These are phyloP conservation scores for Penicillium coprophilum DNA, from an alignment of 495 filamentous ascomycete species.

Conservation along the genomic window DNA sequence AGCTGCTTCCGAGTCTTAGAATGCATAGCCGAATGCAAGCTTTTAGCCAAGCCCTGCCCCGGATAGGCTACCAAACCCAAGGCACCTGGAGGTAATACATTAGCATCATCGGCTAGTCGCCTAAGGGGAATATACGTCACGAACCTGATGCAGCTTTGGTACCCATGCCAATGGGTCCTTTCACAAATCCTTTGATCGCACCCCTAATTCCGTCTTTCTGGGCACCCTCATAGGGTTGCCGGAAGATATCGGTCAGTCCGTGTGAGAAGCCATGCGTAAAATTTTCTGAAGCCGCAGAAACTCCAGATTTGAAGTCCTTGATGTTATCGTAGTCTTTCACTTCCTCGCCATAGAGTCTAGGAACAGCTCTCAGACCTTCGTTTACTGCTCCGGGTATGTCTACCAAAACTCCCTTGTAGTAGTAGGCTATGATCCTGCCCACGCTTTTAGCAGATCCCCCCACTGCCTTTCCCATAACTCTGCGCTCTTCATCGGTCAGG, in stretches of 20 bases:
- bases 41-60: slow-evolving; percentile 17
- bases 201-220: slow-evolving; percentile 60
- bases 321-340: slow-evolving; percentile 38
- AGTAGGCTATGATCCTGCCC: slow-evolving; percentile 32
- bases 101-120: neutral
- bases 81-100: slow-evolving; percentile 4
- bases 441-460: slow-evolving; percentile 35
- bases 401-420: slow-evolving; percentile 48
- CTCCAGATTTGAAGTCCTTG: slow-evolving; percentile 39
- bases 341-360: slow-evolving; percentile 69
- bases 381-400: slow-evolving; percentile 71
- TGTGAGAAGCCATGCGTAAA: slow-evolving; percentile 71
- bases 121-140: neutral
- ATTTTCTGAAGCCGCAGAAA: slow-evolving; percentile 47
- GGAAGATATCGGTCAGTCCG: slow-evolving; percentile 67
- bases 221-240: slow-evolving; percentile 63
- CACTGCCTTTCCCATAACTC: slow-evolving; percentile 22
- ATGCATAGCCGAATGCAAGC: slow-evolving; percentile 14
- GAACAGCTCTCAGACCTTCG: slow-evolving; percentile 83
- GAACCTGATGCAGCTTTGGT: slow-evolving; percentile 54
- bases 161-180: slow-evolving; percentile 71
- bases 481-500: slow-evolving; percentile 5
- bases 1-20: slow-evolving; percentile 14
- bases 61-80: slow-evolving; percentile 19
- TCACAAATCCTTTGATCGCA: slow-evolving; percentile 65